These are phyloP conservation scores for Chaetomium cochliodes DNA, from an alignment of 495 filamentous ascomycete genomes.

Conservation along the genomic window DNA sequence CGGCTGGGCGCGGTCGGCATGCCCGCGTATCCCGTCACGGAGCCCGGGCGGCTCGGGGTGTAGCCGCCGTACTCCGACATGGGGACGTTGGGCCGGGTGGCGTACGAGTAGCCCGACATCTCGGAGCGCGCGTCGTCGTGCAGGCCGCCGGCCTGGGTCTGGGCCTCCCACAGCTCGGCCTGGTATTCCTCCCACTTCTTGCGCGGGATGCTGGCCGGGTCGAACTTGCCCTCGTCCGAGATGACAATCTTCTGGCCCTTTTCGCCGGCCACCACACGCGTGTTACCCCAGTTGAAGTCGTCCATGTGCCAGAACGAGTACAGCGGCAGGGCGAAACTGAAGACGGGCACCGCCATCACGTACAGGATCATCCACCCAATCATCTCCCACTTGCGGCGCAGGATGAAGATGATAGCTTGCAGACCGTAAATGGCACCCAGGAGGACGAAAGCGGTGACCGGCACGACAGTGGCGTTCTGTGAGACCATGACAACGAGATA, in stretches of 20 bases:
- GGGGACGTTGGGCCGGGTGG: constrained; percentile 65
- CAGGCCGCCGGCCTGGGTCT: constrained; percentile 51
- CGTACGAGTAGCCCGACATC: constrained; percentile 85
- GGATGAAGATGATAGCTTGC: constrained; percentile 94
- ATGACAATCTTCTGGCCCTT: constrained; percentile 89
- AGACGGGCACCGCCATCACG: constrained; percentile 86
- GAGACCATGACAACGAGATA: constrained; percentile 81
- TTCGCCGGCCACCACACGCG: constrained; percentile 94
- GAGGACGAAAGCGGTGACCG: constrained; percentile 81
- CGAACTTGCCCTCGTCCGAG: constrained; percentile 97
- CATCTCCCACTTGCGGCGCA: constrained; percentile 97
- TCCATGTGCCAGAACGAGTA: constrained; percentile 99
- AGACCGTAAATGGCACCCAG: constrained; percentile 94
- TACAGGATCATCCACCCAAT: constrained; percentile 99
- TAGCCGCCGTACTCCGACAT: constrained; percentile 61
- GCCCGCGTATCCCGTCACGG: constrained; percentile 59
- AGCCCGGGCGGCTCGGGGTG: constrained; percentile 66
- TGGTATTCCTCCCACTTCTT: constrained; percentile 99
- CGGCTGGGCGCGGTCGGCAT: constrained; percentile 42
- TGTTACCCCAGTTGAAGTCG: constrained; percentile 98
- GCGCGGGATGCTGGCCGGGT: constrained; percentile 85
- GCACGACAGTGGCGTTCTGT: constrained; percentile 60
- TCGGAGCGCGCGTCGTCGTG: constrained; percentile 84
- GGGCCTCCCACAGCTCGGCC: constrained; percentile 91
- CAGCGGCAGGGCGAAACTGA: constrained; percentile 84